phyloP scores from a whole-genome alignment of 2,329 filamentous ascomycete genomes.

The Endothia cerciana region DNA sequence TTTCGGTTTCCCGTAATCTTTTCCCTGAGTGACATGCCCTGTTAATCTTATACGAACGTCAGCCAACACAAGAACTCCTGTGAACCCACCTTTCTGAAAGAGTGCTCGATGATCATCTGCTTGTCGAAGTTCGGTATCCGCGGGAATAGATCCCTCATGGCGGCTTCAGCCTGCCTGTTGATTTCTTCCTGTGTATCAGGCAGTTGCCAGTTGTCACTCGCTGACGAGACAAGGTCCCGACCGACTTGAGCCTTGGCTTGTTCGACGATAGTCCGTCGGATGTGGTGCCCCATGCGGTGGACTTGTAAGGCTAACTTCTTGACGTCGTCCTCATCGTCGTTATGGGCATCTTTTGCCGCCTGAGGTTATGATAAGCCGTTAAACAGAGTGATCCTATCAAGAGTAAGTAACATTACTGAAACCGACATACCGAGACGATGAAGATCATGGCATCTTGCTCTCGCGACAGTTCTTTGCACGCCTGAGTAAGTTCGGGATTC shows the following conservation, averaged over 20 bases:
- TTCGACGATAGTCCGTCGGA: constrained; percentile 62
- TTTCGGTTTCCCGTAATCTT: constrained; percentile 54
- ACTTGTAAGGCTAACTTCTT: constrained; percentile 55
- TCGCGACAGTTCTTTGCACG: constrained; percentile 68
- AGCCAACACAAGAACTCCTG: constrained; percentile 35
- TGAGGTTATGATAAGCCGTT: constrained; percentile 31
- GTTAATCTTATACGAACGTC: constrained; percentile 18
- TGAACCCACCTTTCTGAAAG: constrained; percentile 60
- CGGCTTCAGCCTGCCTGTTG: constrained; percentile 64
- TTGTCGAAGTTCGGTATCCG: constrained; percentile 68
- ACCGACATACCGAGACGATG: constrained; percentile 62
- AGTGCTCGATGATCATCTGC: constrained; percentile 63
- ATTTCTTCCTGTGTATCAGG: constrained; percentile 63
- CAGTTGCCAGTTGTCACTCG: constrained; percentile 43
- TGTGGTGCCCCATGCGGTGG: constrained; percentile 63
- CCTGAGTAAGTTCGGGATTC: constrained; percentile 61
- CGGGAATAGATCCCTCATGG: constrained; percentile 66
- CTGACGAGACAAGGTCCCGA: constrained; percentile 35
- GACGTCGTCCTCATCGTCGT: constrained; percentile 32
- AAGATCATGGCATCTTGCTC: constrained; percentile 66
- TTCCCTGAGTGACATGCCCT: constrained; percentile 44
- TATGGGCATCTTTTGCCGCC: constrained; percentile 39
- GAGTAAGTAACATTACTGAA: constrained; percentile 5
- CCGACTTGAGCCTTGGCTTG: constrained; percentile 47
- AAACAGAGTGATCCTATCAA: constrained; percentile 25